Evolutionary conservation across 169 alveolate genomes (phyloP).

Genomic region (Plasmodium berghei): DNA sequence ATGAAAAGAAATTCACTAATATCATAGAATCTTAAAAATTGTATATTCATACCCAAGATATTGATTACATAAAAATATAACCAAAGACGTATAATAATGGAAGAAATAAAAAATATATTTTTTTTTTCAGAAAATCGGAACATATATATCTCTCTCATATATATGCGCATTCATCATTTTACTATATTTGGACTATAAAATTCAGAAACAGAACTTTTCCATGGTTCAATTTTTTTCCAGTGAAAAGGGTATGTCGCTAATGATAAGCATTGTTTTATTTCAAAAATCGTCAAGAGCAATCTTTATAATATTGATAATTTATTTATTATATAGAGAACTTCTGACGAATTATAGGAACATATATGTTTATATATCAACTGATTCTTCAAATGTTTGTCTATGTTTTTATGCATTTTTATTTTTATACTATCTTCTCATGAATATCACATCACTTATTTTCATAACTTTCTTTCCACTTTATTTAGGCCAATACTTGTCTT

Average conservation of each 20-base stretch:
- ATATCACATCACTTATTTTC: background rate
- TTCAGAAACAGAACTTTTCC: slow-evolving; percentile 54
- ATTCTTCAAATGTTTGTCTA: no score
- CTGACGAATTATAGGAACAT: background rate
- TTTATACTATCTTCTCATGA: no score
- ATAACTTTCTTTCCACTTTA: background rate
- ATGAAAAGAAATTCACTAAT: no score
- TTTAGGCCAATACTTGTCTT: slow-evolving; percentile 69
- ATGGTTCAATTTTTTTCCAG: slow-evolving; percentile 55
- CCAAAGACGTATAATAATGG: no score
- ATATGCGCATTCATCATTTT: slow-evolving; percentile 25
- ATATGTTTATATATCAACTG: background rate
- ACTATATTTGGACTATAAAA: slow-evolving; percentile 51
- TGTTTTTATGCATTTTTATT: no score
- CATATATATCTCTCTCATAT: slow-evolving; percentile 47
- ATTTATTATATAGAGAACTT: no score
- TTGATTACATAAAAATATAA: no score
- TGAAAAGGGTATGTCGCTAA: slow-evolving; percentile 39
- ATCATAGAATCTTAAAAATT: no score
- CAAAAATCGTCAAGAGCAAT: no score
- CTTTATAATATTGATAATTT: no score
- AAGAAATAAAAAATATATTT: background rate
- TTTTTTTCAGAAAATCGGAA: slow-evolving; percentile 52
- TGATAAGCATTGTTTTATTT: background rate
- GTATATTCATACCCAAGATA: no score